phyloP scores from a whole-genome alignment of 768 basidiomycete genomes.

The Phanerodontia chrysosporium region DNA sequence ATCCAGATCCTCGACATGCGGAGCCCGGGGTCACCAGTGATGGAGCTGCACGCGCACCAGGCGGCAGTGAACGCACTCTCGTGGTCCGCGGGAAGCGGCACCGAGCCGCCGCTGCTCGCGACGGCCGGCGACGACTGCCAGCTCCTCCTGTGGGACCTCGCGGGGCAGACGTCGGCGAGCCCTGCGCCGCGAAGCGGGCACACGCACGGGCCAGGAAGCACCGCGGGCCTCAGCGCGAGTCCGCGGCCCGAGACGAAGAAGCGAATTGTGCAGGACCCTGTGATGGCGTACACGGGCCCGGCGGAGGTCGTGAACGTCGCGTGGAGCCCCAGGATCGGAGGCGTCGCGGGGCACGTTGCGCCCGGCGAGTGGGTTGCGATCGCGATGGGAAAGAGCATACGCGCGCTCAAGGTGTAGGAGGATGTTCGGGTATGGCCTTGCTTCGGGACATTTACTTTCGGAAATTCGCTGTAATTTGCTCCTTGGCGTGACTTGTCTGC shows the following conservation, averaged over 20 bases:
- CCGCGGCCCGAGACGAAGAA: slow-evolving; percentile 81
- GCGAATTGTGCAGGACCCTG: slow-evolving; percentile 66
- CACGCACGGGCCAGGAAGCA: slow-evolving; percentile 28
- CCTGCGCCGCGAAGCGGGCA: slow-evolving; percentile 39
- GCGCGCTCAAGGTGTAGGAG: slow-evolving; percentile 71
- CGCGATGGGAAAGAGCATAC: slow-evolving; percentile 77
- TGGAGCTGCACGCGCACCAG: slow-evolving; percentile 86
- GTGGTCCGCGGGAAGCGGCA: slow-evolving; percentile 61
- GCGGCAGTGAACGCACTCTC: slow-evolving; percentile 82
- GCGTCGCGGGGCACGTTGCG: slow-evolving; percentile 69
- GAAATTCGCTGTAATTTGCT: too few species aligned
- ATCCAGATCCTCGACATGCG: slow-evolving; percentile 96
- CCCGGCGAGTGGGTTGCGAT: slow-evolving; percentile 87
- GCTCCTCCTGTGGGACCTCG: slow-evolving; percentile 89
- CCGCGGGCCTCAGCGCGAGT: slow-evolving; percentile 65
- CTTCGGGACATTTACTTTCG: background rate
- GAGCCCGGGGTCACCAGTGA: slow-evolving; percentile 91
- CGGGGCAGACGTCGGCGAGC: slow-evolving; percentile 59
- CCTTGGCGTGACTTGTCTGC: background rate
- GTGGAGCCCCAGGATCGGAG: slow-evolving; percentile 84
- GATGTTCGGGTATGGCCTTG: background rate
- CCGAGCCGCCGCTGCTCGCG: slow-evolving; percentile 76
- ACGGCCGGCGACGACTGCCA: slow-evolving; percentile 93
- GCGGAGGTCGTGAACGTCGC: slow-evolving; percentile 79
- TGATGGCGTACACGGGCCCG: slow-evolving; percentile 79